phyloP scores from a whole-genome alignment of 345 rosid species.

The Acer negundo region DNA sequence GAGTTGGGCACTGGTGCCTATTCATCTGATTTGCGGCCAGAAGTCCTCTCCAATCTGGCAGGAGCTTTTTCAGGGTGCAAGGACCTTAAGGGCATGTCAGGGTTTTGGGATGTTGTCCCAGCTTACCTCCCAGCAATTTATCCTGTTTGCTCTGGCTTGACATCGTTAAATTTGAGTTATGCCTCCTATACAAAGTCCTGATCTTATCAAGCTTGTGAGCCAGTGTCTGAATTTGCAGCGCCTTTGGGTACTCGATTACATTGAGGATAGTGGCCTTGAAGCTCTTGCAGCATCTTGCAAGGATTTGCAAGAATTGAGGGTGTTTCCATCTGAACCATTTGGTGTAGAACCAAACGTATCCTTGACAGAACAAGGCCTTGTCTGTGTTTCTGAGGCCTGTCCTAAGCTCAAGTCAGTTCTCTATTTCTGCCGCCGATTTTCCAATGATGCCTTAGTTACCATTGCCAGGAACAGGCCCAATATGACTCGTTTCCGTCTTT shows the following conservation, averaged over 20 bases:
- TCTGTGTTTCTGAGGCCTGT: conserved; percentile 75
- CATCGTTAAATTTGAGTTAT: conserved; percentile 83
- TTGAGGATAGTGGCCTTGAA: conserved; percentile 89
- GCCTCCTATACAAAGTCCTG: conserved; percentile 65
- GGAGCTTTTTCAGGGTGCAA: conserved; percentile 70
- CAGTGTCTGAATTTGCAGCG: conserved; percentile 74
- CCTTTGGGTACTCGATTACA: conserved; percentile 88
- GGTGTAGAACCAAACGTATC: conserved; percentile 56
- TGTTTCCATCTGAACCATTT: conserved; percentile 90
- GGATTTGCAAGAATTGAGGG: conserved; percentile 83
- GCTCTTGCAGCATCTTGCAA: conserved; percentile 71
- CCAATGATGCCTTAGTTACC: conserved; percentile 74
- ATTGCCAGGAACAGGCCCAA: conserved; percentile 77
- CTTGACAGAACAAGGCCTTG: conserved; percentile 85
- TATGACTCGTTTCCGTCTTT: conserved; percentile 83
- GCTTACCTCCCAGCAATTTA: conserved; percentile 79
- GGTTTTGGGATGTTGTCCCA: conserved; percentile 88
- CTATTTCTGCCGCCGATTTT: conserved; percentile 81
- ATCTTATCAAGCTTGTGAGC: conserved; percentile 68
- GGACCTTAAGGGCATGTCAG: conserved; percentile 71
- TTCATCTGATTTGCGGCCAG: conserved; percentile 53
- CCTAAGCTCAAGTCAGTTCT: conserved; percentile 80
- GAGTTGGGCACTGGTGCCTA: conserved; percentile 85
- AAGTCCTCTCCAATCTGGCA: conserved; percentile 49
- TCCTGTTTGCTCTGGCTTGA: conserved; percentile 66